phyloP scores from a whole-genome alignment of 371 early-diverging fungal genomes.

The Chytridium lagenaria region DNA sequence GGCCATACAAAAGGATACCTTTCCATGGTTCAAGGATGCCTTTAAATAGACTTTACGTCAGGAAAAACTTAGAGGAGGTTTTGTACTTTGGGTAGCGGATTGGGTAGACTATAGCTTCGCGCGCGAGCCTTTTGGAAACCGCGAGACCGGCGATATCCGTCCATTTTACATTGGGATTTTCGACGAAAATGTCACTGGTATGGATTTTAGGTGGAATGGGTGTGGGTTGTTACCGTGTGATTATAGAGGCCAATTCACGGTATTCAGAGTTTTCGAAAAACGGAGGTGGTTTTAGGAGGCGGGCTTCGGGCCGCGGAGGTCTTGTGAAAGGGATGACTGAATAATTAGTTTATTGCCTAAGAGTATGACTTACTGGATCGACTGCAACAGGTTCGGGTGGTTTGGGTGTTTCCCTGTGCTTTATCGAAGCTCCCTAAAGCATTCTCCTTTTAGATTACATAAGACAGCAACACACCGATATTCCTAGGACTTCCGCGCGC shows the following conservation, averaged over 20 bases:
- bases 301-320: conserved; percentile 2
- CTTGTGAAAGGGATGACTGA: background rate
- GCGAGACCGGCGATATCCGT: conserved; percentile 69
- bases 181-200: conserved; percentile 51
- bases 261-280: conserved; percentile 47
- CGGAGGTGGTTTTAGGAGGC: conserved; percentile 56
- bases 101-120: conserved; percentile 75
- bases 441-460: background rate
- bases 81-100: conserved; percentile 56
- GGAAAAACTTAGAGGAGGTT: background rate
- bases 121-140: conserved; percentile 62
- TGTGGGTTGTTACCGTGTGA: conserved; percentile 37
- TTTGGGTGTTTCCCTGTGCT: background rate
- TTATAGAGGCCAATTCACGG: conserved; percentile 55
- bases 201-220: background rate
- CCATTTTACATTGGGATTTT: conserved; percentile 63
- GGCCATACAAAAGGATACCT: conserved; percentile 93
- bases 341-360: background rate
- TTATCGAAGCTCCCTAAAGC: background rate
- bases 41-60: conserved; percentile 56
- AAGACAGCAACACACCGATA: background rate
- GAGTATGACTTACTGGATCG: background rate
- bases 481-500: background rate
- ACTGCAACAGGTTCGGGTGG: background rate
- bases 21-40: conserved; percentile 73